phyloP scores from a whole-genome alignment of 2,329 filamentous ascomycete species.

The Sarocladiaceae sp. region DNA sequence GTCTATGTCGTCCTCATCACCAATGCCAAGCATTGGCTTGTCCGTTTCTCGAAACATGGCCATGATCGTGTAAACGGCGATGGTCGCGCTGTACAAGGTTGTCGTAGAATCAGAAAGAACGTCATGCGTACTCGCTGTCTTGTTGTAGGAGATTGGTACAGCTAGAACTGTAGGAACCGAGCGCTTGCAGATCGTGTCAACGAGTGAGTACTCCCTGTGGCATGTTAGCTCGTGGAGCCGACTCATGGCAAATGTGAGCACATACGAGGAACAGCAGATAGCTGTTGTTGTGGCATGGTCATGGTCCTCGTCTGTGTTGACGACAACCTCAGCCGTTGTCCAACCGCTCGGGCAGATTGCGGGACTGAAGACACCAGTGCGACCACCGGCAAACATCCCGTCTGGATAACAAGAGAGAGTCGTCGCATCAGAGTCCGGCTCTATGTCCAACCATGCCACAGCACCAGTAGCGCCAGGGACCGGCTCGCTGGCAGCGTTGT shows the following conservation, averaged over 20 bases:
- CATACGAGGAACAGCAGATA: slow-evolving; percentile 35
- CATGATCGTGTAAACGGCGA: slow-evolving; percentile 30
- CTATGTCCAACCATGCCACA: slow-evolving; percentile 31
- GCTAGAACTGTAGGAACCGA: slow-evolving; percentile 29
- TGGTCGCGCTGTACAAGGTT: slow-evolving; percentile 29
- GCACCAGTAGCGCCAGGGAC: slow-evolving; percentile 20
- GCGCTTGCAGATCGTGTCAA: slow-evolving; percentile 28
- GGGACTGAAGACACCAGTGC: slow-evolving; percentile 33
- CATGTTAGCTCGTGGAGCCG: neutral
- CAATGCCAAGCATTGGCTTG: slow-evolving; percentile 25
- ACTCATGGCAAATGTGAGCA: slow-evolving; percentile 9
- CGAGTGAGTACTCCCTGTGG: slow-evolving; percentile 27
- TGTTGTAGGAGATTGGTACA: slow-evolving; percentile 29
- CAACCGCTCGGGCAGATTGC: slow-evolving; percentile 33
- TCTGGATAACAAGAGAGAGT: slow-evolving; percentile 34
- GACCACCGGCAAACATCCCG: slow-evolving; percentile 30
- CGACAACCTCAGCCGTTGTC: slow-evolving; percentile 29
- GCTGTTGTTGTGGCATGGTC: slow-evolving; percentile 30
- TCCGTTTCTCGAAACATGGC: slow-evolving; percentile 32
- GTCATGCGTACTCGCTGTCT: slow-evolving; percentile 27
- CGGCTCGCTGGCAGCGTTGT: slow-evolving; percentile 22
- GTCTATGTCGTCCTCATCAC: slow-evolving; percentile 24
- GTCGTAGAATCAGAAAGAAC: slow-evolving; percentile 28
- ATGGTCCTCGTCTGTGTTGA: slow-evolving; percentile 21
- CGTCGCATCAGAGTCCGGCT: slow-evolving; percentile 27